Percentiles rank a stretch among this genome's conserved stretches.
Evolutionary conservation across 2,329 filamentous ascomycete genomes (phyloP).

Genomic region (Cercospora zeina): DNA sequence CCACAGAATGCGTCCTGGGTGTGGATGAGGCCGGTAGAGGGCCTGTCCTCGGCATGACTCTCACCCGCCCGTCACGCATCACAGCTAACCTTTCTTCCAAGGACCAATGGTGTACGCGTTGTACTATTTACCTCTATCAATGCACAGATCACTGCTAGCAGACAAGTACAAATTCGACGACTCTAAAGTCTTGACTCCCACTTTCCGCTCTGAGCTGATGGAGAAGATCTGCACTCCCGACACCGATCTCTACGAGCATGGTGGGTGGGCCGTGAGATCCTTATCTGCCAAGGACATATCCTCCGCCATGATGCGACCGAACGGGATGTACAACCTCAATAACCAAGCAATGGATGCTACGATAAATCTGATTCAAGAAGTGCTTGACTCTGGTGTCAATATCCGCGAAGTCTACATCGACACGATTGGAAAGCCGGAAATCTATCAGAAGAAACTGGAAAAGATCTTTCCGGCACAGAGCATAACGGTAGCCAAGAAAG

Average conservation of each 20-base stretch:
- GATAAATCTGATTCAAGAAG: slow-evolving; percentile 73
- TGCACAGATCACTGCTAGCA: slow-evolving; percentile 71
- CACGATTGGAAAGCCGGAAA: slow-evolving; percentile 79
- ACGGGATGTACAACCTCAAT: slow-evolving; percentile 79
- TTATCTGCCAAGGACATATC: slow-evolving; percentile 83
- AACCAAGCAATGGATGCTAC: slow-evolving; percentile 94
- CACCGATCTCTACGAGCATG: slow-evolving; percentile 60
- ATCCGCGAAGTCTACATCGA: slow-evolving; percentile 91
- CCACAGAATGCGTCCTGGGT: slow-evolving; percentile 72
- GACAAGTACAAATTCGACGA: slow-evolving; percentile 86
- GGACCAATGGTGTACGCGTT: slow-evolving; percentile 67
- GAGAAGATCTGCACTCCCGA: slow-evolving; percentile 66
- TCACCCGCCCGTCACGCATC: neutral
- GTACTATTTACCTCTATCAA: slow-evolving; percentile 69
- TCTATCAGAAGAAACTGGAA: slow-evolving; percentile 83
- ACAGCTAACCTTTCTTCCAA: slow-evolving; percentile 34
- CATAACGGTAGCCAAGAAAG: slow-evolving; percentile 65
- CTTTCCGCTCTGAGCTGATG: slow-evolving; percentile 74
- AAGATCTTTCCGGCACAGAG: slow-evolving; percentile 71
- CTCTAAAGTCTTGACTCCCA: slow-evolving; percentile 83
- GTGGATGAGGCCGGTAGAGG: slow-evolving; percentile 93
- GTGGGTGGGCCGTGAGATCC: slow-evolving; percentile 80
- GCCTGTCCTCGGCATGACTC: slow-evolving; percentile 73
- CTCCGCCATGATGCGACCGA: slow-evolving; percentile 70
- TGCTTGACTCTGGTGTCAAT: slow-evolving; percentile 76